A percentile compares a stretch with the other conserved stretches of the same genome.
Conservation (phyloP, 495 filamentous ascomycete genomes). For the Penicillium parvum region DNA sequence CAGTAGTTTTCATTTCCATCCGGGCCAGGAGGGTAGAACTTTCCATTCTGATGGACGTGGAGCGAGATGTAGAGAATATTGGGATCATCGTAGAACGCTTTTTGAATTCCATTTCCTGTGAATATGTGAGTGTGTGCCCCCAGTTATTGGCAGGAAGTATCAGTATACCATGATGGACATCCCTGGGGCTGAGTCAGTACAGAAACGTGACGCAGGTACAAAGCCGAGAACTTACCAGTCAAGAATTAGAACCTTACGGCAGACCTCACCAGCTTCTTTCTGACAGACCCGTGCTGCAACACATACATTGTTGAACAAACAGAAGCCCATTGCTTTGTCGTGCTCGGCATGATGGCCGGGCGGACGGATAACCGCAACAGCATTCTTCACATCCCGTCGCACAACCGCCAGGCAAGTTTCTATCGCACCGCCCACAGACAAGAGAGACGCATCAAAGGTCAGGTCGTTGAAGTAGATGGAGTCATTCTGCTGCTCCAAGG, state of each 20-base stretch:
- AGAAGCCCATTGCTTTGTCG: slow-evolving; percentile 84
- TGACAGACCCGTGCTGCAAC: slow-evolving; percentile 85
- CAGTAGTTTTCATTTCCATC: slow-evolving; percentile 75
- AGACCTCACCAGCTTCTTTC: slow-evolving; percentile 64
- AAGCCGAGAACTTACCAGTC: slow-evolving; percentile 71
- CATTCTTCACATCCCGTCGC: slow-evolving; percentile 76
- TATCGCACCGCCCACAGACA: slow-evolving; percentile 92
- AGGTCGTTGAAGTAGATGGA: slow-evolving; percentile 86
- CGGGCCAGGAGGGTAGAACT: slow-evolving; percentile 77
- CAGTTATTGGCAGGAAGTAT: background rate
- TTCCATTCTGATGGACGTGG: slow-evolving; percentile 79
- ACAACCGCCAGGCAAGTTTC: slow-evolving; percentile 88
- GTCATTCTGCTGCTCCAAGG: slow-evolving; percentile 61
- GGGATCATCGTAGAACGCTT: slow-evolving; percentile 90
- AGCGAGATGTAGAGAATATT: slow-evolving; percentile 95
- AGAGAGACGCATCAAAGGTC: slow-evolving; percentile 71
- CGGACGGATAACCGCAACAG: slow-evolving; percentile 89
- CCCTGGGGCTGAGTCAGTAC: slow-evolving; percentile 41
- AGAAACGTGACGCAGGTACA: background rate
- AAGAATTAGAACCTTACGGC: slow-evolving; percentile 84
- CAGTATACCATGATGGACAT: slow-evolving; percentile 57
- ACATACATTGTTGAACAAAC: slow-evolving; percentile 94
- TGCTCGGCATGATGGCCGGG: slow-evolving; percentile 94
- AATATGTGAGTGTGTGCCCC: slow-evolving; percentile 14
- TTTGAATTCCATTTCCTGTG: slow-evolving; percentile 89